phyloP scores from a whole-genome alignment of 805 yeast genomes.

The Wickerhamomyces xylosicus region DNA sequence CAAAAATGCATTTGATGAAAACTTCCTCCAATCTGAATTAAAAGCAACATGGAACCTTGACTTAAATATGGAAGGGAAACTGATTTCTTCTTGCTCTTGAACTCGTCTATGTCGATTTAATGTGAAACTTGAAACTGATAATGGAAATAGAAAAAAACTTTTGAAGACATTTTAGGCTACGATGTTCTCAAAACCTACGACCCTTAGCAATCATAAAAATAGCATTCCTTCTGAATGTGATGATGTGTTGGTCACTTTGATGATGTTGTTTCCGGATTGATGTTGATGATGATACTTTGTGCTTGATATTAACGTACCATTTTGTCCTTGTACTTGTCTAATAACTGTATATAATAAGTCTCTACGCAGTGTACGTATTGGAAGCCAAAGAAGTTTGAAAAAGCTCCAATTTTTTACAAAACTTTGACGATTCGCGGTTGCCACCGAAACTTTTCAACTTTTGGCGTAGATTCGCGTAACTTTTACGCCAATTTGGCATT shows the following conservation, averaged over 20 bases:
- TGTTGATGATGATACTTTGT: neutral
- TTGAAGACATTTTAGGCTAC: neutral
- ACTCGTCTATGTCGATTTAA: too few species aligned
- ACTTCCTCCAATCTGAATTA: too few species aligned
- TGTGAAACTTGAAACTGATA: neutral
- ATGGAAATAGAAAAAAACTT: neutral
- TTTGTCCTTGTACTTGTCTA: neutral
- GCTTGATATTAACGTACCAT: slow-evolving; percentile 1
- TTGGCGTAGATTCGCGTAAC: neutral
- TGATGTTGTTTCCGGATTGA: neutral
- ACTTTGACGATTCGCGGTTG: neutral
- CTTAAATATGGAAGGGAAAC: too few species aligned
- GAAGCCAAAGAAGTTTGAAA: neutral
- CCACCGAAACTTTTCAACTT: neutral
- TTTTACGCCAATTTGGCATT: neutral
- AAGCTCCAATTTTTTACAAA: neutral
- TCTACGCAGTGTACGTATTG: neutral
- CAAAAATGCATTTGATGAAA: too few species aligned
- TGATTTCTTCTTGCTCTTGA: too few species aligned
- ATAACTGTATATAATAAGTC: neutral
- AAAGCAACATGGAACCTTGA: too few species aligned
- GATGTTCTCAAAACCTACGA: neutral
- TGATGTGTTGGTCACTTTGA: too few species aligned
- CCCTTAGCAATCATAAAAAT: neutral
- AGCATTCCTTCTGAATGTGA: too few species aligned